phyloP scores from a whole-genome alignment of 805 yeast species.

The Starmerella potacharoeniae region DNA sequence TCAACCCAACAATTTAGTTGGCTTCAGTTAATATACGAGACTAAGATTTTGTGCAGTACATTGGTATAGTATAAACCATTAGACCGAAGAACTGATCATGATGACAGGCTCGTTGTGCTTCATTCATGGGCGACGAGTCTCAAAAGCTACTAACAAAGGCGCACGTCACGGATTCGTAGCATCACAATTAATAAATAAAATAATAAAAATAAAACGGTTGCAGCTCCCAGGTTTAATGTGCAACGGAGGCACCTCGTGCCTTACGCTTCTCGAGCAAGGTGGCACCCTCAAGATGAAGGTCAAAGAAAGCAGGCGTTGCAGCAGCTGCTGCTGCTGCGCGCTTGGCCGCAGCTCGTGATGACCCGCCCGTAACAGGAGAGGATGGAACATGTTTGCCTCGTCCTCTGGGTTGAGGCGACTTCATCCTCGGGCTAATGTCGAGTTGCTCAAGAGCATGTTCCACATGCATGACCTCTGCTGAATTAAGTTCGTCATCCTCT shows the following conservation, averaged over 20 bases:
- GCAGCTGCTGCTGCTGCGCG: constrained; percentile 9
- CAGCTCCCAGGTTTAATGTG: not conserved
- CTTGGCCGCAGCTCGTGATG: constrained; percentile 17
- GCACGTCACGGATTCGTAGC: not conserved
- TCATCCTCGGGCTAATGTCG: not conserved
- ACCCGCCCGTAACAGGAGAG: constrained; percentile 11
- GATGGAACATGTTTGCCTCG: not conserved
- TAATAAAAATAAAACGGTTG: not conserved
- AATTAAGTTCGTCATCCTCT: constrained; percentile 28
- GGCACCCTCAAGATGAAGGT: constrained; percentile 52
- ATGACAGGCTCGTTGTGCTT: too few relatives aligned
- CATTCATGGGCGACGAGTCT: too few relatives aligned
- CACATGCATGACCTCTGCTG: constrained; percentile 16
- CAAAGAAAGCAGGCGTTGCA: constrained; percentile 31
- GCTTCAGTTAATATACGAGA: too few relatives aligned
- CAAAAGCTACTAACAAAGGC: not conserved
- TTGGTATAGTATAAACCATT: too few relatives aligned
- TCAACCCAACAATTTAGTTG: too few relatives aligned
- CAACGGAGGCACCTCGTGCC: constrained; percentile 17
- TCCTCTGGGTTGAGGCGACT: not conserved
- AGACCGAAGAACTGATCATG: too few relatives aligned
- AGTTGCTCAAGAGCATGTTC: constrained; percentile 15
- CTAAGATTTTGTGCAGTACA: too few relatives aligned
- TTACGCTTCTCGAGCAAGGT: constrained; percentile 43
- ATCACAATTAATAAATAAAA: not conserved